A percentile compares a stretch with the other conserved stretches of the same genome.
phyloP scores from a whole-genome alignment of 2,329 filamentous ascomycete species.

The Chaetomium globosum region DNA sequence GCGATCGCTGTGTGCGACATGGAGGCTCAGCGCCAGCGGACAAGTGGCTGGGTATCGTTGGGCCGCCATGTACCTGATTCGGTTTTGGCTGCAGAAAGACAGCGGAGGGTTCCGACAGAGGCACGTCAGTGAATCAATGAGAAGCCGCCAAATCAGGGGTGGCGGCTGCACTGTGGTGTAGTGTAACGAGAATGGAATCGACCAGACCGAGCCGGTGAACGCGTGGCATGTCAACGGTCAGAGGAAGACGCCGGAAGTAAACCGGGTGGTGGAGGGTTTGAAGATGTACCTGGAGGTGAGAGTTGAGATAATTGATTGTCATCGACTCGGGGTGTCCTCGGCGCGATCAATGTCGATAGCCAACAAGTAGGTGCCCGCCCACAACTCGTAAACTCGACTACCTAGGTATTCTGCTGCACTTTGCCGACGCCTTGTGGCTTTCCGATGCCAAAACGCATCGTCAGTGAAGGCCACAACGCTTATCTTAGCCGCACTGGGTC shows the following conservation, averaged over 20 bases:
- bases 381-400: too few relatives aligned
- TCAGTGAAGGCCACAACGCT: neutral
- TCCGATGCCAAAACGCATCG: neutral
- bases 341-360: neutral
- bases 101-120: neutral
- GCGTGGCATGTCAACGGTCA: neutral
- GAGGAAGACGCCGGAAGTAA: neutral
- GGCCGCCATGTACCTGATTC: neutral
- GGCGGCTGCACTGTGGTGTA: conserved; percentile 8
- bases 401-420: neutral
- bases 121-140: neutral
- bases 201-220: neutral
- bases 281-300: neutral
- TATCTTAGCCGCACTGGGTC: neutral
- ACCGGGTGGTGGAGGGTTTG: neutral
- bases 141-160: conserved; percentile 4
- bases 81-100: neutral
- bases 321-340: neutral
- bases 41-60: conserved; percentile 9
- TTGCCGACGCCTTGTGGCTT: neutral
- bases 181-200: neutral
- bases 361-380: neutral
- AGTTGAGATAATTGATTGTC: conserved; percentile 2
- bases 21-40: conserved; percentile 2
- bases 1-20: neutral